Evolutionary conservation across 106 monocot species (phyloP).

Genomic region (Acorus calamus): DNA sequence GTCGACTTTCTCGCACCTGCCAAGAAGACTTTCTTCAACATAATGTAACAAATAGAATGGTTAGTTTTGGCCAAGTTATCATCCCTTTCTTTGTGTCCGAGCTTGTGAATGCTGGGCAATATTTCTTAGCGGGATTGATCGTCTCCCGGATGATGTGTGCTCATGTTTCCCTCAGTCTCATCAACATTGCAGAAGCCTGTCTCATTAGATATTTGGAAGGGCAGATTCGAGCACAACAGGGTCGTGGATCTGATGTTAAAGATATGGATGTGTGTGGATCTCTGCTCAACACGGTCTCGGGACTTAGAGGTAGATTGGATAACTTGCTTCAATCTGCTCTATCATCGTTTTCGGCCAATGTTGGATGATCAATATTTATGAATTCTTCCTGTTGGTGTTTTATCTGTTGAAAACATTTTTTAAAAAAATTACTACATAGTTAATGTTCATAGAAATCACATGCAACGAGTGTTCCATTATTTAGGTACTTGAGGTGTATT

Average conservation of each 20-base stretch:
- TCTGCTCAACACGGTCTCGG: conserved; percentile 16
- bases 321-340: conserved; percentile 26
- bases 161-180: conserved; percentile 38
- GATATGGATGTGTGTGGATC: conserved; percentile 26
- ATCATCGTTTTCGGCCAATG: conserved; percentile 19
- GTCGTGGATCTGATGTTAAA: conserved; percentile 2
- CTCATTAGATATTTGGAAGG: conserved; percentile 59
- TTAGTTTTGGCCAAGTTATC: conserved; percentile 36
- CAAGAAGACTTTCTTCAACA: conserved; percentile 38
- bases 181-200: conserved; percentile 45
- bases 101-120: conserved; percentile 46
- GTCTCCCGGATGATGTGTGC: conserved; percentile 76
- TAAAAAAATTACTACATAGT: no score
- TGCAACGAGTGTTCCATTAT: no score
- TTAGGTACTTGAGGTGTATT: no score
- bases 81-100: conserved; percentile 79
- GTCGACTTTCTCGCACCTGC: conserved; percentile 38
- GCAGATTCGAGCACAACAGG: conserved; percentile 10
- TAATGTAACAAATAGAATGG: not conserved
- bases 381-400: no score
- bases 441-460: no score
- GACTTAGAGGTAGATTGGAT: conserved; percentile 24
- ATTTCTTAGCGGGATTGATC: conserved; percentile 61
- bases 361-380: conserved; percentile 6
- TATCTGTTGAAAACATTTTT: no score